phyloP scores from a whole-genome alignment of 345 rosid species.

The Boechera retrofracta region DNA sequence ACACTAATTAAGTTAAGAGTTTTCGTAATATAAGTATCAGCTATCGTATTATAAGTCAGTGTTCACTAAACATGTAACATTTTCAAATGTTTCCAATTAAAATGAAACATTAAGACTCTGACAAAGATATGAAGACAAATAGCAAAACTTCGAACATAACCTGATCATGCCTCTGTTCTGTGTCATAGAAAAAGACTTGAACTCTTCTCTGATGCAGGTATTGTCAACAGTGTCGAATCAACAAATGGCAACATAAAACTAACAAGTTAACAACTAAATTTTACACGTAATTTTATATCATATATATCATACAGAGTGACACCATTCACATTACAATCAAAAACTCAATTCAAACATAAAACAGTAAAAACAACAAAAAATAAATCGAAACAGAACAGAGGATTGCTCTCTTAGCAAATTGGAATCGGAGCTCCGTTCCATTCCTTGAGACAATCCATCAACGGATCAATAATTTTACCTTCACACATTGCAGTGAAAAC shows the following conservation, averaged over 20 bases:
- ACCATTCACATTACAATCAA: constrained; percentile 37
- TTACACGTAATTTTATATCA: constrained; percentile 18
- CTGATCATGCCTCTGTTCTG: constrained; percentile 16
- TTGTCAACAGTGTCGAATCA: constrained; percentile 19
- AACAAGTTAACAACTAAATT: background rate
- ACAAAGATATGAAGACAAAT: constrained; percentile 25
- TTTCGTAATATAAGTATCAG: constrained; percentile 43
- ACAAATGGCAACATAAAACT: constrained; percentile 17
- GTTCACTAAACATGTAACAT: constrained; percentile 3
- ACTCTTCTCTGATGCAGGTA: constrained; percentile 8
- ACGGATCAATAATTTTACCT: constrained; percentile 71
- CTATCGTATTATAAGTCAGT: background rate
- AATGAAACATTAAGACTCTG: background rate
- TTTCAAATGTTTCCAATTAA: constrained; percentile 8
- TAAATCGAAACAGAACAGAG: constrained; percentile 4
- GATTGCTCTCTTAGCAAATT: constrained; percentile 47
- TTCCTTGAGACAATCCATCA: constrained; percentile 70
- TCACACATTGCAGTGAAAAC: constrained; percentile 69
- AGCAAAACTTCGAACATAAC: constrained; percentile 7
- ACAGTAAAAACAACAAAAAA: background rate
- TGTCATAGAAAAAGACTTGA: constrained; percentile 13
- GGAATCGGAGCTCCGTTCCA: constrained; percentile 85
- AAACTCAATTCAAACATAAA: constrained; percentile 21
- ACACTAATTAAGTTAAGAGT: constrained; percentile 38
- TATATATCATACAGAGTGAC: constrained; percentile 32